phyloP scores from a whole-genome alignment of 2,329 filamentous ascomycete species.

The Colletotrichum chrysophilum region DNA sequence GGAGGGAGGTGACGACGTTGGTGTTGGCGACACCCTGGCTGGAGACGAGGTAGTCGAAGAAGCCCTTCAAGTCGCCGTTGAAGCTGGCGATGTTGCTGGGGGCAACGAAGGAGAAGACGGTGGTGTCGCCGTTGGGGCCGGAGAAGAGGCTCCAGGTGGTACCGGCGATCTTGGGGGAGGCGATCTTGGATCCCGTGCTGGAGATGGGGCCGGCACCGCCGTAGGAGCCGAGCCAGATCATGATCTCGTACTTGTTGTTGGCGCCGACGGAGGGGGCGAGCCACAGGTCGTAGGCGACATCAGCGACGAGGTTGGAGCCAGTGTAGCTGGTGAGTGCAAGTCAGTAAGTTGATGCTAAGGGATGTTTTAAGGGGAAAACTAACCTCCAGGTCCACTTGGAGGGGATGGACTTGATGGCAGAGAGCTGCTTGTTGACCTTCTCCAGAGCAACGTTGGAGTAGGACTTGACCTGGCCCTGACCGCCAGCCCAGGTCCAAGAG shows the following conservation, averaged over 20 bases:
- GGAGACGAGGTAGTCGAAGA: constrained; percentile 57
- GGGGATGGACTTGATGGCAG: constrained; percentile 37
- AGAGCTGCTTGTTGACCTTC: constrained; percentile 39
- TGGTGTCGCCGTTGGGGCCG: constrained; percentile 60
- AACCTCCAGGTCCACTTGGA: constrained; percentile 39
- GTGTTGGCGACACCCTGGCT: constrained; percentile 49
- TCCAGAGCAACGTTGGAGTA: constrained; percentile 47
- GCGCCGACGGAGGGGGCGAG: constrained; percentile 48
- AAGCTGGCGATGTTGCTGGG: constrained; percentile 50
- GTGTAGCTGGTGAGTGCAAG: constrained; percentile 47
- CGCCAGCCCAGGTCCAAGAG: constrained; percentile 45
- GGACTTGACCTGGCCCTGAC: constrained; percentile 44
- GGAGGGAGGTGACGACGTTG: constrained; percentile 59
- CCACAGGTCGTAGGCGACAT: constrained; percentile 67
- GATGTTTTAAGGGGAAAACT: not conserved
- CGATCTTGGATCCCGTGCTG: constrained; percentile 54
- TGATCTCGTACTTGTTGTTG: constrained; percentile 48
- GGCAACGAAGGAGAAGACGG: constrained; percentile 59
- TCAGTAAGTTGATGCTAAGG: fast-evolving
- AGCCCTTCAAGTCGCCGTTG: constrained; percentile 58
- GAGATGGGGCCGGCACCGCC: constrained; percentile 35
- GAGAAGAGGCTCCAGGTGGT: constrained; percentile 59
- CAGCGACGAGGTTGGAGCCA: constrained; percentile 52
- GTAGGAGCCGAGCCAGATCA: constrained; percentile 27
- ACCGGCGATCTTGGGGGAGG: constrained; percentile 57